Conservation (phyloP, 192 early-diverging fungal species). For the Coemansia sp. region DNA sequence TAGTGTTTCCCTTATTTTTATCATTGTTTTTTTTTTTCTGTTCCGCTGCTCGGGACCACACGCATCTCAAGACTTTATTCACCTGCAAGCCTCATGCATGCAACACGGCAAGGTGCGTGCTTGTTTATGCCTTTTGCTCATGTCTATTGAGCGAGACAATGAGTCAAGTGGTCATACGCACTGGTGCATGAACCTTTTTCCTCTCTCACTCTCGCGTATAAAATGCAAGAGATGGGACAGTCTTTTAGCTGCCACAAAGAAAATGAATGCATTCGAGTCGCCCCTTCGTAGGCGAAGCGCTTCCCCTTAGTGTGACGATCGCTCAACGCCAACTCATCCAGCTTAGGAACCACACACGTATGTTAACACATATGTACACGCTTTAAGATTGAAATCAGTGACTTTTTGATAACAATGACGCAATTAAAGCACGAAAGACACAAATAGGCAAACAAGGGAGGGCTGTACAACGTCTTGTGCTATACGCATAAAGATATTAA, state of each 20-base stretch:
- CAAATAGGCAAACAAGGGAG: neutral
- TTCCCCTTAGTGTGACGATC: neutral
- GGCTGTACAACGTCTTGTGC: neutral
- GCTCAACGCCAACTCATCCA: neutral
- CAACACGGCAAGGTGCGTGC: constrained; percentile 4
- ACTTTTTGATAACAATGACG: neutral
- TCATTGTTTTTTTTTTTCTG: neutral
- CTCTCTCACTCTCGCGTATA: neutral
- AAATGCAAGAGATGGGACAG: neutral
- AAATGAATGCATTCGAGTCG: neutral
- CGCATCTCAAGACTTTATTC: neutral
- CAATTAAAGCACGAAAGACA: neutral
- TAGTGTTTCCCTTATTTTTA: neutral
- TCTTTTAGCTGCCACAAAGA: neutral
- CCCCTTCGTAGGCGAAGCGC: neutral
- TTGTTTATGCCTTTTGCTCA: constrained; percentile 1
- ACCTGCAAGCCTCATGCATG: constrained; percentile 1
- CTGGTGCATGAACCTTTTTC: neutral
- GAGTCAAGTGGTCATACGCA: neutral
- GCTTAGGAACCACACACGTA: neutral
- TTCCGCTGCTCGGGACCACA: neutral
- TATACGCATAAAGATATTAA: neutral
- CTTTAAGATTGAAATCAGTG: neutral
- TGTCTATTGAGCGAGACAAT: constrained; percentile 7
- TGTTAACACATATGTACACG: no score